Conservation (phyloP, 192 early-diverging fungal species). For the Mortierella alpina region DNA sequence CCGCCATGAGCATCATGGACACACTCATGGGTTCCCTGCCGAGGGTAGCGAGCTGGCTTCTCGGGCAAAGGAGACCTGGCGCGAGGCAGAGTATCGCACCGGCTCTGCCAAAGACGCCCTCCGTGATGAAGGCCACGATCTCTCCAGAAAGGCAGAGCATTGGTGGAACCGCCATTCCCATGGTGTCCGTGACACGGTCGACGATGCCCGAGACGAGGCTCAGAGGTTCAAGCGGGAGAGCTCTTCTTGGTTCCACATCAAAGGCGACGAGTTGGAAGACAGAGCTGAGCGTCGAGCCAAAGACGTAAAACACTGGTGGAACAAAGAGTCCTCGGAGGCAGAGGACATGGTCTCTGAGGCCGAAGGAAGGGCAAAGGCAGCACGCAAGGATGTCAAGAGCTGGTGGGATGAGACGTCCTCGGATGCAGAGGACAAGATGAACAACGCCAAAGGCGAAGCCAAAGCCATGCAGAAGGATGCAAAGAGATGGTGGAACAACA, state of each 20-base stretch:
- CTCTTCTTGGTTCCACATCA: conserved; percentile 11
- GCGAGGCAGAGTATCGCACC: conserved; percentile 7
- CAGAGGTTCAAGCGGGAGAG: neutral
- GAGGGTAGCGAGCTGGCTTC: conserved; percentile 18
- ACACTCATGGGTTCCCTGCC: neutral
- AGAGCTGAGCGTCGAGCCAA: neutral
- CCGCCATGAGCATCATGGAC: neutral
- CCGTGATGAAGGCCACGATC: neutral
- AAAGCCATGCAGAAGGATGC: neutral
- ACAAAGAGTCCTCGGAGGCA: conserved; percentile 10
- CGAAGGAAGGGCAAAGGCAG: conserved; percentile 2
- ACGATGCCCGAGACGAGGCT: conserved; percentile 1
- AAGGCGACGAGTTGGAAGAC: neutral
- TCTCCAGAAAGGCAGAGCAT: neutral
- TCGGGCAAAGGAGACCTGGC: conserved; percentile 37
- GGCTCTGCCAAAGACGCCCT: neutral
- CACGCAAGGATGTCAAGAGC: conserved; percentile 3
- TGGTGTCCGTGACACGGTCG: neutral
- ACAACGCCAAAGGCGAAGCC: neutral
- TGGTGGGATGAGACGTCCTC: neutral
- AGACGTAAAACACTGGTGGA: conserved; percentile 9
- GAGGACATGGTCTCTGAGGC: conserved; percentile 12
- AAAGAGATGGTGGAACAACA: conserved; percentile 19
- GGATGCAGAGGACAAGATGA: conserved; percentile 13
- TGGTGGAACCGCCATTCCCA: neutral